Conservation (phyloP, 2,329 filamentous ascomycete genomes). For the Xenosphaeropsis pyriputrescens region DNA sequence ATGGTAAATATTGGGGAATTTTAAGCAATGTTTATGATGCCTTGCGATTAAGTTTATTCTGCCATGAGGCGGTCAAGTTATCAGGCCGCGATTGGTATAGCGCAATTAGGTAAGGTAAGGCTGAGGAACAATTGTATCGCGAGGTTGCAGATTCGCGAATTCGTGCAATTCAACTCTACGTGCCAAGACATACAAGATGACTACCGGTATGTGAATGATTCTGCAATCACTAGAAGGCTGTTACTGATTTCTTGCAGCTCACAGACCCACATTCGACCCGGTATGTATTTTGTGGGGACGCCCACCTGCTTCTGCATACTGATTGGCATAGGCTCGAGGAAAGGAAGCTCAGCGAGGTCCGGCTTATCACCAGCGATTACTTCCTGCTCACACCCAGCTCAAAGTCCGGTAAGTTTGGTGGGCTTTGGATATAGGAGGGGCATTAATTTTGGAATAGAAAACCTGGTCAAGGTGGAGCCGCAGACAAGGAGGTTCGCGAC, state of each 20-base stretch:
- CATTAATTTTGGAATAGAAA: slow-evolving; percentile 31
- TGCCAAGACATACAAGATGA: slow-evolving; percentile 29
- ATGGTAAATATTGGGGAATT: no score
- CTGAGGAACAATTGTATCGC: not conserved
- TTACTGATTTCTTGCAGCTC: slow-evolving; percentile 29
- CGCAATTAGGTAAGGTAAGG: not conserved
- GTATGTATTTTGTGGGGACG: slow-evolving; percentile 28
- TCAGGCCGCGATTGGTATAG: slow-evolving; percentile 1
- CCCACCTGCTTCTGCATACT: not conserved
- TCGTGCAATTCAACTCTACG: no score
- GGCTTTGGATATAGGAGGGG: not conserved
- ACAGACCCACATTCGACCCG: slow-evolving; percentile 91
- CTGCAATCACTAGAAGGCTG: no score
- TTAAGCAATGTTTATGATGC: no score
- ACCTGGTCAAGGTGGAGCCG: slow-evolving; percentile 78
- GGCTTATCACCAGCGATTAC: slow-evolving; percentile 89
- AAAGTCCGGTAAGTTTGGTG: slow-evolving; percentile 54
- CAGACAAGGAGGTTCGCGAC: slow-evolving; percentile 58
- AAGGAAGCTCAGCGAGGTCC: slow-evolving; percentile 90
- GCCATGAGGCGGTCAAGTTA: not conserved
- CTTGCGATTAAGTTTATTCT: no score
- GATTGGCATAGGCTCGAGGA: slow-evolving; percentile 53
- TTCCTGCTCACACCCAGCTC: slow-evolving; percentile 84
- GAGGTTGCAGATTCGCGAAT: slow-evolving; percentile 1
- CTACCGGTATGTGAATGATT: slow-evolving; percentile 19